Evolutionary conservation across 371 early-diverging fungal genomes (phyloP).

Genomic region (Dentiscutata heterogama): DNA sequence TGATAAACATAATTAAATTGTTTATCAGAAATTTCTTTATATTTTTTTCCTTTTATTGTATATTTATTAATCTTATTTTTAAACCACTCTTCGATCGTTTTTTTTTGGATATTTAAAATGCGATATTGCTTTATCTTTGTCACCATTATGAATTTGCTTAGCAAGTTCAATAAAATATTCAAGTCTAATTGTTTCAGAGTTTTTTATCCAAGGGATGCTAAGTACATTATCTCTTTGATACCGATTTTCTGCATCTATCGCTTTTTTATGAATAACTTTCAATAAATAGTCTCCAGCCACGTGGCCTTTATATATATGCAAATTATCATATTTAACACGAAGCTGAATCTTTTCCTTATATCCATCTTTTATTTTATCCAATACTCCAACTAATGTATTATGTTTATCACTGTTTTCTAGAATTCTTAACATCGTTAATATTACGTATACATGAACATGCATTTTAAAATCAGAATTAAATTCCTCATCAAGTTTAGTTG

Average conservation of each 20-base stretch:
- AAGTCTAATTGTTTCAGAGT: slow-evolving; percentile 14
- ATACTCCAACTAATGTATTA: slow-evolving; percentile 27
- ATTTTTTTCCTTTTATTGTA: background rate
- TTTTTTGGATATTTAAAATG: background rate
- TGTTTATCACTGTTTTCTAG: slow-evolving; percentile 26
- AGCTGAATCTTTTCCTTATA: slow-evolving; percentile 28
- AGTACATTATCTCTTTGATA: background rate
- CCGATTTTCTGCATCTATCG: slow-evolving; percentile 20
- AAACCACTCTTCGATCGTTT: background rate
- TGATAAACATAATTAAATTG: slow-evolving; percentile 1
- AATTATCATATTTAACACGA: slow-evolving; percentile 29
- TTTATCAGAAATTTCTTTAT: background rate
- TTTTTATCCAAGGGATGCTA: background rate
- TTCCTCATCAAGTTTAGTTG: background rate
- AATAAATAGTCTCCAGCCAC: slow-evolving; percentile 20
- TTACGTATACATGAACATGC: slow-evolving; percentile 21
- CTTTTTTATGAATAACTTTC: slow-evolving; percentile 7
- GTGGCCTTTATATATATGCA: slow-evolving; percentile 20
- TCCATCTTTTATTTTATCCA: slow-evolving; percentile 30
- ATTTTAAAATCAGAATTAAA: background rate
- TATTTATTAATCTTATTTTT: background rate
- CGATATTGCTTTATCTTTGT: background rate
- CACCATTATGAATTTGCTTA: background rate
- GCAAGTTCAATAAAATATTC: slow-evolving; percentile 30
- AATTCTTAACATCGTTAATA: background rate